Evolutionary conservation across 108 stramenopile genomes (phyloP), one percentile per base, ranked within the genome.

Genomic region (Cyclotella sp.): DNA sequence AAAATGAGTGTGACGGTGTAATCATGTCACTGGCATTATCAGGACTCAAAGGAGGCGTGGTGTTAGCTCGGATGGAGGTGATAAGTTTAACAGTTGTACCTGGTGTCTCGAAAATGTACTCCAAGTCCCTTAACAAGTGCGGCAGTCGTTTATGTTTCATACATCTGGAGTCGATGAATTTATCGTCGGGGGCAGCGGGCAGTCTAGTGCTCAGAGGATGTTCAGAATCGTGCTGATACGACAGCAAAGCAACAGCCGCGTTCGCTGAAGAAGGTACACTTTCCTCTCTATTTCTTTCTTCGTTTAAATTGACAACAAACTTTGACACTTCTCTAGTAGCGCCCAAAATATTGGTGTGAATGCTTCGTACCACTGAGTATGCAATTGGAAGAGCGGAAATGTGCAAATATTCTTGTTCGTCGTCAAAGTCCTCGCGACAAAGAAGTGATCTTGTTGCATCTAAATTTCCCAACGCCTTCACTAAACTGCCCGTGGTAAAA

Each of bases 51-150:
- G 70, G 77, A 60, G 76, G 57, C 30, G 76, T 67, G 78, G 83
- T 13, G 69, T 46, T 15, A 79, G 85, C 59, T 78, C 86, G 74
- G 13, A 68, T 46, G n/a, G 88, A 83, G 26, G 86, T 70, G 5
- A 94, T 80, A 30, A 96, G 57, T 60, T 91, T 83, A 43, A 91
- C 64, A 8, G 93, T 87, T 28, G 95, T 96, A 30, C 91, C 91
- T 59, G 93, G 90, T 42, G 93, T 97, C 75, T 97, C 94, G 64
- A 94, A 89, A 11, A 95, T 88, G 69, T 95, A 97, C 71, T 97
- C 96, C 68, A 97, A 84, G 76, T 97, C 96, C 27, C 96, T 84
- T 24, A 97, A 76, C 19, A 95, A 69, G 57, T 92, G 93, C 15
- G 94, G 93, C 44, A 97, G 75, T 26, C 96, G 84, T 72, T 93